phyloP scores from a whole-genome alignment of 2,329 filamentous ascomycete genomes.

The Penicillium frequentans region DNA sequence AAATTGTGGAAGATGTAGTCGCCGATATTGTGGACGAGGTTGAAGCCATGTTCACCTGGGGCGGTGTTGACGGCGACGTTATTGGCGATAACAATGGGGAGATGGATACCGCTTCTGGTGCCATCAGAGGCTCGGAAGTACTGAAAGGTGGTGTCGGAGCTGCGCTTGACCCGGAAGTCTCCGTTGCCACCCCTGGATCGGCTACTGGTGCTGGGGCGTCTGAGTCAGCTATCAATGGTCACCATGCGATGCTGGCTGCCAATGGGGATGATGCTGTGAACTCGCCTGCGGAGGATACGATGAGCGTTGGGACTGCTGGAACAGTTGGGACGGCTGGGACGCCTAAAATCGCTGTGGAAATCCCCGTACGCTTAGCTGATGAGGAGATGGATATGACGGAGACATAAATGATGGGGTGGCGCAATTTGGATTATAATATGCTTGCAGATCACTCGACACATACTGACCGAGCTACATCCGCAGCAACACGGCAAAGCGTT shows the following conservation, averaged over 20 bases:
- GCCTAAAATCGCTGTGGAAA: slow-evolving; percentile 17
- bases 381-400: slow-evolving; percentile 36
- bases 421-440: not conserved
- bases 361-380: slow-evolving; percentile 17
- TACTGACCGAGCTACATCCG: not conserved
- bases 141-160: slow-evolving; percentile 33
- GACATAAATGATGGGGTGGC: not conserved
- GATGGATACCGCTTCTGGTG: slow-evolving; percentile 26
- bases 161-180: slow-evolving; percentile 28
- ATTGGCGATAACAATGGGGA: slow-evolving; percentile 28
- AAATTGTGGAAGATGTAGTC: slow-evolving; percentile 90
- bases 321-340: slow-evolving; percentile 25
- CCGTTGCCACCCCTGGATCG: slow-evolving; percentile 12
- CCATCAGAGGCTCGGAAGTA: slow-evolving; percentile 33
- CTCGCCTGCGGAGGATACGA: slow-evolving; percentile 22
- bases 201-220: slow-evolving; percentile 8
- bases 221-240: slow-evolving; percentile 24
- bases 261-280: slow-evolving; percentile 14
- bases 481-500: slow-evolving; percentile 5
- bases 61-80: slow-evolving; percentile 36
- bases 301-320: slow-evolving; percentile 22
- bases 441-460: not conserved
- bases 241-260: slow-evolving; percentile 17
- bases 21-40: slow-evolving; percentile 95
- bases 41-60: slow-evolving; percentile 68